Evolutionary conservation across 1,284 basidiomycete species (phyloP).

Genomic region (Athelia psychrophila): DNA sequence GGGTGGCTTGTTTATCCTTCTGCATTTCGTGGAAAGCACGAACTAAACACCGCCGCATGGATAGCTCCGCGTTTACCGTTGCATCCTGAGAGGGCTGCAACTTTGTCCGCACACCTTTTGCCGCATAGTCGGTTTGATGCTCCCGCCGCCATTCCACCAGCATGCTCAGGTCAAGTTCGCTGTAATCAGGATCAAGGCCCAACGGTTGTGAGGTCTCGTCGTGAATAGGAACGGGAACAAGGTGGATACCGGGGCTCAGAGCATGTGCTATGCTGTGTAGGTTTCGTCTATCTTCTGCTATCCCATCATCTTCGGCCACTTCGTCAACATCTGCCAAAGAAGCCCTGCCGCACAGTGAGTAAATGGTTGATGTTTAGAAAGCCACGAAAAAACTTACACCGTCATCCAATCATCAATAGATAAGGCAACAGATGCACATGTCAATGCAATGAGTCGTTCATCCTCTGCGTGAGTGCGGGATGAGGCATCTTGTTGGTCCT

Average conservation of each 20-base stretch:
- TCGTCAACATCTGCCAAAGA: not conserved
- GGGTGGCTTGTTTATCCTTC: slow-evolving; percentile 1
- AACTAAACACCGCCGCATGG: not conserved
- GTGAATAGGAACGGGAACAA: no score
- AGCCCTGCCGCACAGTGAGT: no score
- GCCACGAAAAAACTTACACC: not conserved
- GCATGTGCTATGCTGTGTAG: no score
- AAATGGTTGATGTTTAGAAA: no score
- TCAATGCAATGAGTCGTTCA: not conserved
- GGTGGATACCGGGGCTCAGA: no score
- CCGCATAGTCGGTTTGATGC: slow-evolving; percentile 18
- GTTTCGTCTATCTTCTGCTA: not conserved
- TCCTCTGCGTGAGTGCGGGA: not conserved
- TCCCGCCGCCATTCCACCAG: slow-evolving; percentile 7
- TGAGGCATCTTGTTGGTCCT: no score
- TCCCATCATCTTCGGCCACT: not conserved
- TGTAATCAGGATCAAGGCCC: not conserved
- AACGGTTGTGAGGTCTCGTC: not conserved
- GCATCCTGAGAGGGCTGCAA: not conserved
- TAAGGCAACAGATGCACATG: not conserved
- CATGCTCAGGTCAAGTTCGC: slow-evolving; percentile 7
- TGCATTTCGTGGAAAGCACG: slow-evolving; percentile 4
- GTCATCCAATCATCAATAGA: not conserved
- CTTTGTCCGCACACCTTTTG: slow-evolving; percentile 9
- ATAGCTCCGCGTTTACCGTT: not conserved